phyloP scores from a whole-genome alignment of 2,329 filamentous ascomycete species.

The Beauveria bassiana region DNA sequence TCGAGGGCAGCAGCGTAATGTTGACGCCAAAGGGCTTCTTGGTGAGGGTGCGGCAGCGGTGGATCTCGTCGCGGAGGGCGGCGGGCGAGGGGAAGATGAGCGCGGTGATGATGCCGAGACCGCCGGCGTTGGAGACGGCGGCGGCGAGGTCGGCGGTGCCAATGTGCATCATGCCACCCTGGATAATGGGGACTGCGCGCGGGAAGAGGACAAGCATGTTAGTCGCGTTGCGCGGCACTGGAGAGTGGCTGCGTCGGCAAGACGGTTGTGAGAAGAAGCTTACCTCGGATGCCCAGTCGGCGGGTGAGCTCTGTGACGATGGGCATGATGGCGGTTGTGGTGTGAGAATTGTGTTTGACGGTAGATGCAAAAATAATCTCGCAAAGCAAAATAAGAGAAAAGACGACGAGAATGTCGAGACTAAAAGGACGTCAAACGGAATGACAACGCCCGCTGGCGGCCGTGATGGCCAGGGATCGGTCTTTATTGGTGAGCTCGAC shows the following conservation, averaged over 20 bases:
- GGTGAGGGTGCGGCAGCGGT: conserved; percentile 73
- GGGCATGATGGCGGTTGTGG: conserved; percentile 36
- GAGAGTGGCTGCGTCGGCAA: background rate
- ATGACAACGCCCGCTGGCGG: background rate
- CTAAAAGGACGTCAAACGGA: background rate
- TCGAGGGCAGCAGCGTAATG: conserved; percentile 82
- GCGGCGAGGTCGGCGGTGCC: conserved; percentile 72
- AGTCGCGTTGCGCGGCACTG: background rate
- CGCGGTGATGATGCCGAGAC: conserved; percentile 73
- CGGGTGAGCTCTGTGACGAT: conserved; percentile 51
- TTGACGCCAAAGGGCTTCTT: conserved; percentile 83
- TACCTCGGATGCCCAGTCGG: conserved; percentile 47
- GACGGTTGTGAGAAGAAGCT: conserved; percentile 8
- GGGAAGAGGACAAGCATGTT: background rate
- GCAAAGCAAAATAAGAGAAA: background rate
- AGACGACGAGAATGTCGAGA: background rate
- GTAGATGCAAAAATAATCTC: too few relatives aligned
- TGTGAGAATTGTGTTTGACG: background rate
- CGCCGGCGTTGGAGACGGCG: conserved; percentile 74
- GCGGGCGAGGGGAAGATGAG: conserved; percentile 90
- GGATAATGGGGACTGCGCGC: conserved; percentile 65
- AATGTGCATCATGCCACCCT: conserved; percentile 83
- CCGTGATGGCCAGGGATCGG: conserved; percentile 10
- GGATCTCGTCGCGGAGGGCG: conserved; percentile 89
- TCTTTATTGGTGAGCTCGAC: conserved; percentile 3